Percentiles rank a stretch among this genome's conserved stretches.
Evolutionary conservation across 2,329 filamentous ascomycete species (phyloP).

Genomic region (Pseudocercospora crystallina): DNA sequence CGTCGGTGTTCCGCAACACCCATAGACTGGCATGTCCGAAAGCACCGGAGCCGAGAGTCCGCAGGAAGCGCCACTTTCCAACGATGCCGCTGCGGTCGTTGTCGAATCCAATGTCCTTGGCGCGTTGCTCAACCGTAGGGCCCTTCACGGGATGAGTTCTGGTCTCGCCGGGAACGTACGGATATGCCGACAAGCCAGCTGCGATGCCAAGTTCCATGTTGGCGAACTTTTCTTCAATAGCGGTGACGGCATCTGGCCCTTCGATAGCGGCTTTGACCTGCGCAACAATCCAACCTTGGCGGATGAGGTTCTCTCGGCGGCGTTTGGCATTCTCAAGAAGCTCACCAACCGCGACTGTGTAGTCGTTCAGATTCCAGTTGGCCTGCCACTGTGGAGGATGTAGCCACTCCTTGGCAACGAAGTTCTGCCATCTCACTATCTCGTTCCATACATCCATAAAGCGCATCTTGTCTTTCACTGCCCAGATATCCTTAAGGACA

Average conservation of each 20-base stretch:
- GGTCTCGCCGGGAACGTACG: not conserved
- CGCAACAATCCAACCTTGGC: not conserved
- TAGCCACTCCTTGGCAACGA: too few species aligned
- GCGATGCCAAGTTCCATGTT: not conserved
- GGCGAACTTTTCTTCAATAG: not conserved
- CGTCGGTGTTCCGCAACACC: not conserved
- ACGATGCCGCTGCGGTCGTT: not conserved
- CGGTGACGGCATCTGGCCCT: not conserved
- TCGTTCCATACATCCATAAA: too few species aligned
- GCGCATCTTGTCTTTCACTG: too few species aligned
- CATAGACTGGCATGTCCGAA: constrained; percentile 5
- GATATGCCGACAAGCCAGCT: not conserved
- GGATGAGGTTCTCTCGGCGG: too few species aligned
- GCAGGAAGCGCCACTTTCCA: not conserved
- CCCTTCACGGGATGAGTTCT: not conserved
- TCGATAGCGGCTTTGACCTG: not conserved
- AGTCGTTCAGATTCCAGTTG: too few species aligned
- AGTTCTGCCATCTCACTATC: too few species aligned
- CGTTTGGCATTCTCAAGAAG: too few species aligned
- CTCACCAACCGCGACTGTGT: too few species aligned
- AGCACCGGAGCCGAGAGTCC: not conserved
- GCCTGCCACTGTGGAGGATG: too few species aligned
- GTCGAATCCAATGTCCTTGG: not conserved
- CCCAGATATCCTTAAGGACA: too few species aligned
- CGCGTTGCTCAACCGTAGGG: not conserved